These are phyloP conservation scores for Nitzschia sp. DNA, from an alignment of 108 stramenopile species.

Conservation along the genomic window DNA sequence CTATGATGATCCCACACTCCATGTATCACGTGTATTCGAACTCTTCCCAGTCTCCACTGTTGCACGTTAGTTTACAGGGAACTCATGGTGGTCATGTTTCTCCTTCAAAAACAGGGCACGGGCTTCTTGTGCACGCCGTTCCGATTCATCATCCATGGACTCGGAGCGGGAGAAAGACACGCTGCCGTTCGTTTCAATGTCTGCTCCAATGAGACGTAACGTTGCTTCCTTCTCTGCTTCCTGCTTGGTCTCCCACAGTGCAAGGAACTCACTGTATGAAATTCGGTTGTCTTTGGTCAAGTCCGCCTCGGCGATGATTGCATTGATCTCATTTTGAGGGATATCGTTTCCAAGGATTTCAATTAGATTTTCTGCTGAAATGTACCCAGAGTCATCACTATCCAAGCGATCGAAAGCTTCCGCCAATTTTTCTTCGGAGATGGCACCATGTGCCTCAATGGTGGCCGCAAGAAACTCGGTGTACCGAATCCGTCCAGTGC, in stretches of 20 bases:
- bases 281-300: conserved; percentile 65
- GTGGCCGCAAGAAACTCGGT: conserved; percentile 88
- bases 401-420: conserved; percentile 87
- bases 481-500: conserved; percentile 31
- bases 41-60: neutral
- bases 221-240: conserved; percentile 11
- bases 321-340: conserved; percentile 50
- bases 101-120: conserved; percentile 8
- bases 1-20: too few relatives aligned
- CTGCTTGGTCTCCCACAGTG: conserved; percentile 32
- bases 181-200: neutral
- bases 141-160: neutral
- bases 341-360: conserved; percentile 52
- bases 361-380: conserved; percentile 54
- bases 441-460: conserved; percentile 68
- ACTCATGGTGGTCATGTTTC: conserved; percentile 5
- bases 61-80: neutral
- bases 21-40: neutral
- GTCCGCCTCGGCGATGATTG: conserved; percentile 92
- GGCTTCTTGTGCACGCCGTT: neutral
- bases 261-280: conserved; percentile 68
- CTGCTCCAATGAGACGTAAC: neutral
- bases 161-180: neutral
- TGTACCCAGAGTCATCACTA: conserved; percentile 72
- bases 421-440: conserved; percentile 62